Evolutionary conservation across 306 rosid species (phyloP).

Genomic region (Medicago truncatula): DNA sequence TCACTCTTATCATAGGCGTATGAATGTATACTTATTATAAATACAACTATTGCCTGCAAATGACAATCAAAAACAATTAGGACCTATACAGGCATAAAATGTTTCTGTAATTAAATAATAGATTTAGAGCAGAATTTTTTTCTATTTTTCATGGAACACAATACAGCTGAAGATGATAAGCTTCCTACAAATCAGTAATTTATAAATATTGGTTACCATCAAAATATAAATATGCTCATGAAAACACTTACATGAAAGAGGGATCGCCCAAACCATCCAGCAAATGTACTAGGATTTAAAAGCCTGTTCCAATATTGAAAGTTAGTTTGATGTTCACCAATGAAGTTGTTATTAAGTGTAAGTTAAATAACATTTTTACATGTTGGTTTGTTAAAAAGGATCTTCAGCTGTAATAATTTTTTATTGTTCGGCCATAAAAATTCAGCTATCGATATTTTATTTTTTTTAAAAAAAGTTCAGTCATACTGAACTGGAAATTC

Average conservation of each 20-base stretch:
- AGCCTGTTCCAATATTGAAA: slow-evolving; percentile 64
- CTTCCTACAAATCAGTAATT: slow-evolving; percentile 22
- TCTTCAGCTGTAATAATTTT: slow-evolving; percentile 35
- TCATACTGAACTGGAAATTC: slow-evolving; percentile 8
- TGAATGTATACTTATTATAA: slow-evolving; percentile 84
- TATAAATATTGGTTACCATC: slow-evolving; percentile 27
- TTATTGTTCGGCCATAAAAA: slow-evolving; percentile 27
- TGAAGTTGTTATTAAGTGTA: slow-evolving; percentile 23
- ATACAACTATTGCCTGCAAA: slow-evolving; percentile 87
- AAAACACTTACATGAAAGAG: slow-evolving; percentile 88
- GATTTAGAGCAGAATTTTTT: slow-evolving; percentile 12
- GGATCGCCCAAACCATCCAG: slow-evolving; percentile 99
- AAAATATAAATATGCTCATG: slow-evolving; percentile 20
- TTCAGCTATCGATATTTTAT: not conserved
- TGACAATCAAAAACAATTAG: slow-evolving; percentile 41
- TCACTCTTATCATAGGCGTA: slow-evolving; percentile 92
- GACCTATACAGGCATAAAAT: slow-evolving; percentile 30
- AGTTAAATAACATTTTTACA: slow-evolving; percentile 26
- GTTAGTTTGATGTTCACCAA: slow-evolving; percentile 35
- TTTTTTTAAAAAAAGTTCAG: not conserved
- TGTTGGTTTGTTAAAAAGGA: slow-evolving; percentile 20
- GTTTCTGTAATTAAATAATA: slow-evolving; percentile 19
- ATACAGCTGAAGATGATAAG: slow-evolving; percentile 27
- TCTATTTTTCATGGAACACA: not conserved
- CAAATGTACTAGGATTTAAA: slow-evolving; percentile 96